Evolutionary conservation across 2,329 filamentous ascomycete species (phyloP).

Genomic region (Ceratocystis eucalypticola): DNA sequence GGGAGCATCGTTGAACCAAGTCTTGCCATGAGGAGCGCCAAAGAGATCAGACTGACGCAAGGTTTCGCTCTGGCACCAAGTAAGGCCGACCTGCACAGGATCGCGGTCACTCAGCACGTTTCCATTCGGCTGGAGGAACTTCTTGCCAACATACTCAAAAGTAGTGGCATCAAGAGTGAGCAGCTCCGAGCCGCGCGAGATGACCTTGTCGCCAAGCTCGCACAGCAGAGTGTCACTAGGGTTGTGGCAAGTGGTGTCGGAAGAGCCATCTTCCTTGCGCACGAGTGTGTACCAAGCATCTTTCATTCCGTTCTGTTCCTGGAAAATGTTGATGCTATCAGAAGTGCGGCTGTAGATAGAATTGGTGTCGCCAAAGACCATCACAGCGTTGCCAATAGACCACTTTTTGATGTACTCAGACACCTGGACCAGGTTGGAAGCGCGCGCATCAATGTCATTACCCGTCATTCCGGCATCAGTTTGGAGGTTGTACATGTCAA

Average conservation of each 20-base stretch:
- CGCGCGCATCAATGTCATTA: conserved; percentile 42
- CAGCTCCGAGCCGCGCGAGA: conserved; percentile 41
- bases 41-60: conserved; percentile 34
- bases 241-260: conserved; percentile 41
- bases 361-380: conserved; percentile 54
- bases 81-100: conserved; percentile 44
- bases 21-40: conserved; percentile 35
- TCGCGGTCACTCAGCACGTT: conserved; percentile 51
- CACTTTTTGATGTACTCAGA: conserved; percentile 41
- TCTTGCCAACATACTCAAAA: conserved; percentile 41
- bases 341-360: conserved; percentile 45
- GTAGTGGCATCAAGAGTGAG: conserved; percentile 34
- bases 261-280: conserved; percentile 33
- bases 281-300: conserved; percentile 49
- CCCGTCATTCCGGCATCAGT: conserved; percentile 46
- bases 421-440: conserved; percentile 46
- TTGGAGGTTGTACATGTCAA: conserved; percentile 55
- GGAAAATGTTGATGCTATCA: conserved; percentile 41
- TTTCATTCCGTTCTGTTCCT: conserved; percentile 37
- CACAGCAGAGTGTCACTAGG: conserved; percentile 41
- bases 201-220: conserved; percentile 55
- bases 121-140: conserved; percentile 45
- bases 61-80: conserved; percentile 29
- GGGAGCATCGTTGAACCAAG: conserved; percentile 43
- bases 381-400: conserved; percentile 46